Evolutionary conservation across 2,329 filamentous ascomycete species (phyloP), one percentile per base, ranked within the genome.

Genomic region (Bretziella fagacearum): DNA sequence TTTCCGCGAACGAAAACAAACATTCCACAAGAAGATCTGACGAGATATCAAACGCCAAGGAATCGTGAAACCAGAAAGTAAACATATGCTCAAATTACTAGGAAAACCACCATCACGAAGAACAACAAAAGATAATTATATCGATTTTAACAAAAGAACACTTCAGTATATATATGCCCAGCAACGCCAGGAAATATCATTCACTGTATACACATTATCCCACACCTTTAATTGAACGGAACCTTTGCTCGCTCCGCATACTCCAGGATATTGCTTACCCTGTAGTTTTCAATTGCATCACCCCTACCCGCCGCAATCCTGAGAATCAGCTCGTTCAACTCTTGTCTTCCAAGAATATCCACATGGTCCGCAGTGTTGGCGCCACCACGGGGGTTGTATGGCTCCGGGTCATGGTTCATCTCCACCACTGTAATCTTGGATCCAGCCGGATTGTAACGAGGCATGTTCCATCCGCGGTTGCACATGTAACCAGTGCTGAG

Each of bases 401-500:
- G 68, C 55, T 95, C 89, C 1, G 91, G 91, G 57, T 96, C 87
- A 58, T 98, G 91, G 1, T 80, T 83, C 91, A 98, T 98, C 65
- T 98, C 91, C 52, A 81, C 86, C 0, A 87, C 83, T 33, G 78
- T 93, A 52, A 98, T 67, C 56, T 85, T 77, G 26, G 80, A 73
- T 2, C 80, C 79, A 0, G 85, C 81, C 0, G 91, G 91, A 57
- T 98, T 98, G 60, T 93, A 98, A 29, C 91, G 74, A 62, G 85
- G 86, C 62, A 95, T 82, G 49, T 79, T 78, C 91, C 91, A 98
- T 2, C 91, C 91, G 56, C 81, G 85, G 55, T 85, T 81, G 61
- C 91, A 98, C 91, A 98, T 96, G 60, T 96, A 98, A 2, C 89
- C 91, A 1, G 78, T 77, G 55, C 83, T 93, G 8, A 98, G 65